Conservation (phyloP, 352 stramenopile species). For the Achlya hypogyna region DNA sequence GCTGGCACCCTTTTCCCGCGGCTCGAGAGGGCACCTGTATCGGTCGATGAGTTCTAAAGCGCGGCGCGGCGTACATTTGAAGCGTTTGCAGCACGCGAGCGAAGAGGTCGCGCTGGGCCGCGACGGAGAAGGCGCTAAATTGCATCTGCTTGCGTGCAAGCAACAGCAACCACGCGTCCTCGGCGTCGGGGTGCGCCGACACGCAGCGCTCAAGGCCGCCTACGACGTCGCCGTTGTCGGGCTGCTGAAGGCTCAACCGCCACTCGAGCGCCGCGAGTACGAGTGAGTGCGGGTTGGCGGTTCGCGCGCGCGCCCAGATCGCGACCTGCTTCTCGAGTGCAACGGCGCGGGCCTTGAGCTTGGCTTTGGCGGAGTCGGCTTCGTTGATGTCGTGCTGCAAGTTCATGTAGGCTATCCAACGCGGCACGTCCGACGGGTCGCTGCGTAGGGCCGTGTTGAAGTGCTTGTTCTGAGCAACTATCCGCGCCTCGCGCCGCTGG, state of each 20-base stretch:
- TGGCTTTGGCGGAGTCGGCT: constrained; percentile 27
- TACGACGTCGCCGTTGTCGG: constrained; percentile 27
- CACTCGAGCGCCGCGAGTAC: constrained; percentile 40
- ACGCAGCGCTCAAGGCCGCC: constrained; percentile 46
- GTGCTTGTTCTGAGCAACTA: constrained; percentile 43
- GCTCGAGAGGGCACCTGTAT: not conserved
- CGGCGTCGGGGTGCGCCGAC: constrained; percentile 35
- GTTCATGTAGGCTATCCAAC: constrained; percentile 63
- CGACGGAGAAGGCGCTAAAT: constrained; percentile 64
- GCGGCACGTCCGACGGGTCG: constrained; percentile 24
- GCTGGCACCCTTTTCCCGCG: not conserved
- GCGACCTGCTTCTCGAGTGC: constrained; percentile 49
- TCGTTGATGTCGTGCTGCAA: constrained; percentile 60
- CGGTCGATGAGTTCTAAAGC: not conserved
- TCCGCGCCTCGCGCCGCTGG: constrained; percentile 53
- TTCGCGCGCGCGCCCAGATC: constrained; percentile 46
- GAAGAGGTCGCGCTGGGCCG: constrained; percentile 55
- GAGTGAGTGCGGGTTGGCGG: constrained; percentile 36
- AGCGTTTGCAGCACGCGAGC: constrained; percentile 51
- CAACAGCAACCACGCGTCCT: constrained; percentile 46
- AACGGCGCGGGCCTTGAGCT: constrained; percentile 27
- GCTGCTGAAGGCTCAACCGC: constrained; percentile 34
- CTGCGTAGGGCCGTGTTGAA: constrained; percentile 34
- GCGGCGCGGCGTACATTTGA: constrained; percentile 34
- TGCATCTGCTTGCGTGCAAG: constrained; percentile 42